These are phyloP conservation scores for Brassica hybrid DNA, from an alignment of 441 rosid species.

Conservation along the genomic window DNA sequence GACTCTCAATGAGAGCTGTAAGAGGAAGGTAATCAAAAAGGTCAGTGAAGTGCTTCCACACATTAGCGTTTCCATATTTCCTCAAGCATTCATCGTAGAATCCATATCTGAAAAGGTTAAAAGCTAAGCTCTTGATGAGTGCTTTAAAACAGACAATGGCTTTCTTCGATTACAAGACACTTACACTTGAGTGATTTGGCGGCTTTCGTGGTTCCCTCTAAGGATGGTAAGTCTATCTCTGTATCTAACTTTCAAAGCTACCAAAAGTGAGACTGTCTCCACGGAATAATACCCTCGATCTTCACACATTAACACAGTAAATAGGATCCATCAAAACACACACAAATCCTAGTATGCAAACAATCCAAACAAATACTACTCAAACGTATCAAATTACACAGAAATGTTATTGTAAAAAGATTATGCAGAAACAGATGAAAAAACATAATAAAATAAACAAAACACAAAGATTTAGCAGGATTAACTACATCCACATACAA, in stretches of 20 bases:
- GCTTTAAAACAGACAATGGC: background rate
- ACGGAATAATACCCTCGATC: conserved; percentile 75
- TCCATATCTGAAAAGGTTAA: conserved; percentile 26
- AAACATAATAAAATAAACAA: background rate
- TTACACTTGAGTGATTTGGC: conserved; percentile 24
- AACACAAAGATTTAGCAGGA: background rate
- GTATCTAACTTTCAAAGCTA: conserved; percentile 86
- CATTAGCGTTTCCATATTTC: conserved; percentile 43
- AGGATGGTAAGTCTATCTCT: conserved; percentile 88
- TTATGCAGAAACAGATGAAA: background rate
- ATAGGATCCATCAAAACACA: background rate
- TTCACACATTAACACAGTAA: conserved; percentile 42
- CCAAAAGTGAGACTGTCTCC: conserved; percentile 88
- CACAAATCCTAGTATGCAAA: background rate
- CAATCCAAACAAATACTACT: conserved; percentile 1
- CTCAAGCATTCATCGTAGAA: conserved; percentile 43
- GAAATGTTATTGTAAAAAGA: background rate
- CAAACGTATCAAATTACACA: background rate
- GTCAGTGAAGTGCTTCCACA: conserved; percentile 38
- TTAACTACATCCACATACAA: background rate
- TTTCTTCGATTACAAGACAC: too few relatives aligned
- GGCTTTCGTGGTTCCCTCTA: conserved; percentile 93
- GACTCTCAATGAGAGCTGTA: conserved; percentile 39
- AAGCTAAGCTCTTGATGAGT: background rate
- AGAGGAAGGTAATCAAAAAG: conserved; percentile 42